A percentile compares a stretch with the other conserved stretches of the same genome.
These are phyloP conservation scores for Colletotrichum somersetense DNA, from an alignment of 2,329 filamentous ascomycete genomes.

Conservation along the genomic window DNA sequence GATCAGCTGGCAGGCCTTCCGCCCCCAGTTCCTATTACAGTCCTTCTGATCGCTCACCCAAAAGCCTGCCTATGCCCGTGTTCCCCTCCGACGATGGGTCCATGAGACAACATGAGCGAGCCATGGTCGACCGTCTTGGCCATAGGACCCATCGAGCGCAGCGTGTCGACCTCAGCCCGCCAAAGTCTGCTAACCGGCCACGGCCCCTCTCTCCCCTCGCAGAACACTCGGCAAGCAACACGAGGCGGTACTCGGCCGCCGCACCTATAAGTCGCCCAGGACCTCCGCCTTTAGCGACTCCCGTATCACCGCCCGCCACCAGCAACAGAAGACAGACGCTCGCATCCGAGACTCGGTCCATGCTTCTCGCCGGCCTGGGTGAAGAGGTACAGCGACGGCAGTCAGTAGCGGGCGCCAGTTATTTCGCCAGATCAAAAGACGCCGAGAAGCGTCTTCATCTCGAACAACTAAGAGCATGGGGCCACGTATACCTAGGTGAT, in stretches of 20 bases:
- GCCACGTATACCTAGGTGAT: constrained; percentile 57
- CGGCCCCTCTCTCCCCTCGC: constrained; percentile 39
- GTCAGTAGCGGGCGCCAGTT: constrained; percentile 43
- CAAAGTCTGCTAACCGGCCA: constrained; percentile 30
- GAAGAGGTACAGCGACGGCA: constrained; percentile 45
- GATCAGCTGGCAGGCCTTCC: constrained; percentile 22
- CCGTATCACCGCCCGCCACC: constrained; percentile 36
- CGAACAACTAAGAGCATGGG: constrained; percentile 56
- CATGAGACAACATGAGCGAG: constrained; percentile 54
- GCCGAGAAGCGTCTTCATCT: constrained; percentile 41
- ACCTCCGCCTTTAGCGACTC: constrained; percentile 39
- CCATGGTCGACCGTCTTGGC: constrained; percentile 52
- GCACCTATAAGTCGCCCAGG: constrained; percentile 21
- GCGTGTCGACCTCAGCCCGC: constrained; percentile 33
- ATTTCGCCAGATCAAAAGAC: constrained; percentile 26
- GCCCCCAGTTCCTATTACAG: constrained; percentile 45
- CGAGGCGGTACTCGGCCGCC: constrained; percentile 27
- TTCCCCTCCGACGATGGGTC: constrained; percentile 51
- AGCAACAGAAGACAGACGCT: constrained; percentile 46
- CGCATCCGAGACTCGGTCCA: constrained; percentile 49
- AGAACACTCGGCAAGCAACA: constrained; percentile 11
- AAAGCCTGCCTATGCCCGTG: constrained; percentile 51
- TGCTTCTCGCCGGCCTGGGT: constrained; percentile 48
- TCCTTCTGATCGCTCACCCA: constrained; percentile 47
- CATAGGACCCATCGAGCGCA: constrained; percentile 44